Conservation (phyloP, 768 basidiomycete species). For the Antrodiella citrinella region DNA sequence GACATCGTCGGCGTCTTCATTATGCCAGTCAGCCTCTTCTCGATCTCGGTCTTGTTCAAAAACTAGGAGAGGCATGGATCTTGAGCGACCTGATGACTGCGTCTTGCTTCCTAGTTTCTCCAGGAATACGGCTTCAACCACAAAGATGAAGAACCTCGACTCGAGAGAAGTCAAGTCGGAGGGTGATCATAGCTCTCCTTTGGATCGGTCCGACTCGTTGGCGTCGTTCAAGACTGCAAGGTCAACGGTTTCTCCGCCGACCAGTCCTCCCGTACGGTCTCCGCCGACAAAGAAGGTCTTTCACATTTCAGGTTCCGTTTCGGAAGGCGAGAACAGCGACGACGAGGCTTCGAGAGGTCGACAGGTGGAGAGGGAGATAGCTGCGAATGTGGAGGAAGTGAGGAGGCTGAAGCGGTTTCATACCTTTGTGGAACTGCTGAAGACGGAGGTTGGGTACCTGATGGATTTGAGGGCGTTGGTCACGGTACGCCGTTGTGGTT, state of each 20-base stretch:
- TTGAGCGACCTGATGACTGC: neutral
- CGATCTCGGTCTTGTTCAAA: neutral
- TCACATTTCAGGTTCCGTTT: neutral
- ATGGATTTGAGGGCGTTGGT: constrained; percentile 72
- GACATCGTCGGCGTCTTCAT: neutral
- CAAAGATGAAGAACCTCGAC: neutral
- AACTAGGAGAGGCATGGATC: neutral
- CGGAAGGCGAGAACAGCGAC: neutral
- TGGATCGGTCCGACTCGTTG: neutral
- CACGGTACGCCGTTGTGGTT: constrained; percentile 41
- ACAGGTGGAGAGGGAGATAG: neutral
- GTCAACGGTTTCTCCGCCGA: neutral
- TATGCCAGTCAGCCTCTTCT: neutral
- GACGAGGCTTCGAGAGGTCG: neutral
- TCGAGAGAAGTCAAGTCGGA: neutral
- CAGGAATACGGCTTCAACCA: neutral
- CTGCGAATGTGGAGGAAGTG: neutral
- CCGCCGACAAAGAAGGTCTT: neutral
- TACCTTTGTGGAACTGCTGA: constrained; percentile 76
- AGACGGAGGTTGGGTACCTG: constrained; percentile 80
- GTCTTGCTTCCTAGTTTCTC: constrained; percentile 6
- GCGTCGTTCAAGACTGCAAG: neutral
- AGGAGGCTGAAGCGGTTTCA: constrained; percentile 37
- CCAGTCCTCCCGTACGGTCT: neutral
- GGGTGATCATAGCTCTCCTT: neutral